Evolutionary conservation across 2,329 filamentous ascomycete species (phyloP).

Genomic region (Aspergillus aculeatus): DNA sequence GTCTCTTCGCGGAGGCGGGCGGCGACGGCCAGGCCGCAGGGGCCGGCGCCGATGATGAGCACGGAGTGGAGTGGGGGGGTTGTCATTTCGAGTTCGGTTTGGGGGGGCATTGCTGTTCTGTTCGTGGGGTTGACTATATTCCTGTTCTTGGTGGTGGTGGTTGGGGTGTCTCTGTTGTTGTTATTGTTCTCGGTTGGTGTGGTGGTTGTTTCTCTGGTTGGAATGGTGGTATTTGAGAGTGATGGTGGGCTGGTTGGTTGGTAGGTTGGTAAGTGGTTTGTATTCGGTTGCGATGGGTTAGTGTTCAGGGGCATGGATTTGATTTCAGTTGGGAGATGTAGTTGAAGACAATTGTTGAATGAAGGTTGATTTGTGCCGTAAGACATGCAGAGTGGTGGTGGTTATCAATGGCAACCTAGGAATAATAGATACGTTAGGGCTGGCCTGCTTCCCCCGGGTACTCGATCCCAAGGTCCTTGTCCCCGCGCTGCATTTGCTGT

Average conservation of each 20-base stretch:
- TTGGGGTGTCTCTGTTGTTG: not conserved
- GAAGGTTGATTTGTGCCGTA: no score
- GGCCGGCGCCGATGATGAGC: conserved; percentile 71
- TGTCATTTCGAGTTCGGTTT: not conserved
- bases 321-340: not conserved
- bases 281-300: not conserved
- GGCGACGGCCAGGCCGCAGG: conserved; percentile 71
- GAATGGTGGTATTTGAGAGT: not conserved
- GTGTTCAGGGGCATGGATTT: no score
- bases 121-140: not conserved
- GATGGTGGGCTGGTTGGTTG: not conserved
- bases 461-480: conserved; percentile 36
- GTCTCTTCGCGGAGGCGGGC: conserved; percentile 69
- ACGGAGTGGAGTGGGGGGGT: conserved; percentile 51
- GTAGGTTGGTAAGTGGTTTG: not conserved
- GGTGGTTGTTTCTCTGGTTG: not conserved
- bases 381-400: no score
- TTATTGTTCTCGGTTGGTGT: no score
- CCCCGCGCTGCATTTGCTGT: not conserved
- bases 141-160: no score
- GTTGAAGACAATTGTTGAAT: not conserved
- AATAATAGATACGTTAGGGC: no score
- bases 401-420: not conserved
- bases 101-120: not conserved
- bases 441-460: conserved; percentile 27